Conservation (phyloP, 2,329 filamentous ascomycete species). For the Colletotrichum salicis region DNA sequence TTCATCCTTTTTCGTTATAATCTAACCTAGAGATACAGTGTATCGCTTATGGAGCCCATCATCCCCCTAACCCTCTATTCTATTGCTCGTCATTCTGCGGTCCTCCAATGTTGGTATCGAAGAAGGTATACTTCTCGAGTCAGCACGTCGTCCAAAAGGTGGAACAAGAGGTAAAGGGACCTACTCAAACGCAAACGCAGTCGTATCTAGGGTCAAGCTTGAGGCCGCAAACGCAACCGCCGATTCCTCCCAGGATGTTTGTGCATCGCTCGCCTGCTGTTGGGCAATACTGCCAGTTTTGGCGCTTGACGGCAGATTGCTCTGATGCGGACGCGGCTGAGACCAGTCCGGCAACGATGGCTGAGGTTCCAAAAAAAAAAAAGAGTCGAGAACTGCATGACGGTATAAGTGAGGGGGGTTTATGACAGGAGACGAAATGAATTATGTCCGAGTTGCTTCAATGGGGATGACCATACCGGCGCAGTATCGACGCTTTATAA, state of each 20-base stretch:
- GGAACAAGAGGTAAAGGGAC: not conserved
- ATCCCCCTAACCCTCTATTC: not conserved
- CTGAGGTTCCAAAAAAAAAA: not conserved
- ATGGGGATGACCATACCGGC: not conserved
- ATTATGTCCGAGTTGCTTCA: not conserved
- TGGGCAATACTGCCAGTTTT: not conserved
- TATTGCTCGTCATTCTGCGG: not conserved
- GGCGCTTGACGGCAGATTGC: not conserved
- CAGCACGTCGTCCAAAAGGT: not conserved
- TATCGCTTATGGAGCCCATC: not conserved
- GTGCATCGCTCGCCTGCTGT: not conserved
- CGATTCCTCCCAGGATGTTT: not conserved
- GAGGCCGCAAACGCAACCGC: not conserved
- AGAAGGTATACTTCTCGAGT: not conserved
- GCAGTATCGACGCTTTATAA: not conserved
- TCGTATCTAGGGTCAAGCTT: not conserved
- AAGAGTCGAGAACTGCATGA: not conserved
- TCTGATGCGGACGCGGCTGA: not conserved
- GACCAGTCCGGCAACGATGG: not conserved
- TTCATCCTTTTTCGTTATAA: too few relatives aligned
- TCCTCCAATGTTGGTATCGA: not conserved
- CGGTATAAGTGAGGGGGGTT: not conserved
- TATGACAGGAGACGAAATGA: not conserved
- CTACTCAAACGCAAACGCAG: constrained; percentile 2
- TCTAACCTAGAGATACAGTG: not conserved